Percentiles rank a stretch among this genome's conserved stretches.
These are phyloP conservation scores for Croton laevigatus DNA, from an alignment of 441 rosid genomes.

Conservation along the genomic window DNA sequence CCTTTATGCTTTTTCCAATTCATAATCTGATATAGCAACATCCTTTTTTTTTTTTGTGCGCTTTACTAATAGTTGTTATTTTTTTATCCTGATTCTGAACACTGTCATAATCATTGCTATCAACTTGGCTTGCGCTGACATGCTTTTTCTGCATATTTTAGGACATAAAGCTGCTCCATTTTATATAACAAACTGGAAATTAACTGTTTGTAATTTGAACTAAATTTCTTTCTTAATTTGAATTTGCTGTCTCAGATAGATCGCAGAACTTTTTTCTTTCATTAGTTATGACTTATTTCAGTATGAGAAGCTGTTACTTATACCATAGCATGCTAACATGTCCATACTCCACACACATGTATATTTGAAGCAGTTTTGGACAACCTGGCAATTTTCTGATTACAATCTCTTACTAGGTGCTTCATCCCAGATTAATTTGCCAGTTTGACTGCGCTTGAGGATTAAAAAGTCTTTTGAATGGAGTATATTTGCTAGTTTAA, in stretches of 20 bases:
- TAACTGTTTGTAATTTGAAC: neutral
- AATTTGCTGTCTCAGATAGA: neutral
- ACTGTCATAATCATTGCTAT: neutral
- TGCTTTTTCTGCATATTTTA: neutral
- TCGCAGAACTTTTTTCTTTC: neutral
- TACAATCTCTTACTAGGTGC: neutral
- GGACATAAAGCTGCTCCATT: neutral
- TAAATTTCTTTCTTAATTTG: neutral
- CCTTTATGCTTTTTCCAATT: neutral
- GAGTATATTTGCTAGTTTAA: too few species aligned
- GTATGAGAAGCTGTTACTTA: neutral
- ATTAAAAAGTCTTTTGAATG: too few species aligned
- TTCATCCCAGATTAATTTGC: too few species aligned
- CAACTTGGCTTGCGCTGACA: neutral
- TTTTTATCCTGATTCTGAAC: neutral
- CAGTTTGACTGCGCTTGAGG: too few species aligned
- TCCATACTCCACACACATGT: neutral
- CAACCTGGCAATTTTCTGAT: constrained; percentile 6
- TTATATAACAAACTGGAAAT: neutral
- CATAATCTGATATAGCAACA: too few species aligned
- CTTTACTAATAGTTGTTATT: neutral
- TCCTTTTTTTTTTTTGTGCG: neutral
- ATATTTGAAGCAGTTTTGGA: neutral
- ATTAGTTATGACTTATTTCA: neutral
- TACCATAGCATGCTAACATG: neutral